Conservation (phyloP, 1,284 basidiomycete genomes). For the Fereydounia khargensis region DNA sequence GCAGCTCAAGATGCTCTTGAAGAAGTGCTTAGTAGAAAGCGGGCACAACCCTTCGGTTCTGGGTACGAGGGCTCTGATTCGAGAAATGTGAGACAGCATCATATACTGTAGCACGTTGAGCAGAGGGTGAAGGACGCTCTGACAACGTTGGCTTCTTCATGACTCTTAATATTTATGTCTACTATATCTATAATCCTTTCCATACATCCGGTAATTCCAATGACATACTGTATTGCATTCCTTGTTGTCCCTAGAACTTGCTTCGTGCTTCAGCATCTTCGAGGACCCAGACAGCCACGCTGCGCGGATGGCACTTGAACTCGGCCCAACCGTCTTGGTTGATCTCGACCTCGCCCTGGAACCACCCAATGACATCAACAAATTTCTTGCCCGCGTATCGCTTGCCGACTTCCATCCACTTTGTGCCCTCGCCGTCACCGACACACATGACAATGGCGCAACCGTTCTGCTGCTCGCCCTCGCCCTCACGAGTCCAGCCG, state of each 20-base stretch:
- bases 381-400: conserved; percentile 29
- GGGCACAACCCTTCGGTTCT: too few species aligned
- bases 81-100: too few species aligned
- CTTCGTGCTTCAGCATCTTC: conserved; percentile 27
- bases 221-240: too few species aligned
- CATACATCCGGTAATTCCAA: too few species aligned
- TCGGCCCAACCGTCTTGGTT: conserved; percentile 43
- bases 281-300: conserved; percentile 33
- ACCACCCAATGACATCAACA: conserved; percentile 42
- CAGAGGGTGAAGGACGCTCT: too few species aligned
- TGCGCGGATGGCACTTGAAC: conserved; percentile 25
- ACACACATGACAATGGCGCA: conserved; percentile 45
- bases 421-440: conserved; percentile 28
- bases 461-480: conserved; percentile 14
- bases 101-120: too few species aligned
- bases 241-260: conserved; percentile 18
- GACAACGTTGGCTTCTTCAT: too few species aligned
- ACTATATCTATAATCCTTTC: too few species aligned
- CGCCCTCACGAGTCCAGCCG: conserved; percentile 37
- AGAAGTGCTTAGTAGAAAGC: too few species aligned
- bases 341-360: conserved; percentile 29
- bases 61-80: too few species aligned
- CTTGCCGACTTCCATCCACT: conserved; percentile 43
- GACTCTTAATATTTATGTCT: too few species aligned
- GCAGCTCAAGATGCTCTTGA: too few species aligned